Base-by-base conservation (phyloP, 2,329 filamentous ascomycete genomes). In the Xylaria sp. region DNA sequence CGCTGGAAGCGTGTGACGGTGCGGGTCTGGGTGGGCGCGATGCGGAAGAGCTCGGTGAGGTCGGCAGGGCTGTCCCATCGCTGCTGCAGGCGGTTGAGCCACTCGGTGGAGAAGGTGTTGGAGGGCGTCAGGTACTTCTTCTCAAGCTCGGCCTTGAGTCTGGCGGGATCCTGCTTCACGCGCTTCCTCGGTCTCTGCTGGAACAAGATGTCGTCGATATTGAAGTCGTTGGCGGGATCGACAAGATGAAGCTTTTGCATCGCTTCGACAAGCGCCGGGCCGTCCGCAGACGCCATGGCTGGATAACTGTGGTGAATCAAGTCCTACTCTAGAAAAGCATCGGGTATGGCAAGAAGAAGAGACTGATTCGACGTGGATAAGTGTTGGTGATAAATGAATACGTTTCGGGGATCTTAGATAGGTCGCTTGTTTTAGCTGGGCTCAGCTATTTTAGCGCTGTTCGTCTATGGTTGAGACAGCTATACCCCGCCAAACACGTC, bases 1-100 rank as follows among this genome's bases (percentile, higher is more conserved):
- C 96, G 88, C 53, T 90, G 92, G 79, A 99, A 99, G 34, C 96
- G 90, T 32, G 93, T 97, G 73, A 98, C 91, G n/a, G 94, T 98
- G 66, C 96, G 89, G 17, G 94, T 95, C 81, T 98, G 96, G 0
- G 95, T 97, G 3, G 94, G 93, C 1, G 94, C 93, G 63, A 98
- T 86, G 71, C 91, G 89, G 80, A 97, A 97, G 19, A 98, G 86
- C 65, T 93, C 90, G n/a, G 89, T 88, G 78, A 94, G 92, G 75
- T 97, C 91, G 45, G 90, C 87, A 3, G 93, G 88, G 65, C 89
- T 86, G 71, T 97, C 93, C 96, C 95, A 99, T 76, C 87, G 84
- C 85, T 95, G 93, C 81, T 99, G 96, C 51, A 98, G 82, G 64
- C 88, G 88, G 79, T 97, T 94, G 67, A 99, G 87, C 94, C 96